Conservation (phyloP, 345 rosid genomes). For the Melaleuca alternifolia region DNA sequence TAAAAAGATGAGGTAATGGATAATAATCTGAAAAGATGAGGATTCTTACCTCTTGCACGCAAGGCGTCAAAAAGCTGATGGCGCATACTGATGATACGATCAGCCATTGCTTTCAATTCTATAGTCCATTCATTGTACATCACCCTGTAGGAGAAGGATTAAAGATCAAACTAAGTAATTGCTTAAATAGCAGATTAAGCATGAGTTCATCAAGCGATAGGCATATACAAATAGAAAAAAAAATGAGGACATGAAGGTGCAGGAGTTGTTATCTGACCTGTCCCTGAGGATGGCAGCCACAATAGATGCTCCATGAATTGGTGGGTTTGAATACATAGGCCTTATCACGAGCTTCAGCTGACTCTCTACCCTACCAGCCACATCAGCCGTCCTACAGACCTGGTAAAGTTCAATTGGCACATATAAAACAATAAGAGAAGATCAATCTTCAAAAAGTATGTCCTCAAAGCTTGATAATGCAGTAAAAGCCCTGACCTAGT, state of each 20-base stretch:
- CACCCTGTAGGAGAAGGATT: conserved; percentile 17
- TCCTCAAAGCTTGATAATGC: not conserved
- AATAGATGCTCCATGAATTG: conserved; percentile 84
- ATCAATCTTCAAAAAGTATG: not conserved
- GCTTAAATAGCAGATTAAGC: not conserved
- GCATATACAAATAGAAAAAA: not conserved
- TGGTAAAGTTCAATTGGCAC: not conserved
- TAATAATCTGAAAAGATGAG: not conserved
- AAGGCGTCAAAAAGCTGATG: conserved; percentile 64
- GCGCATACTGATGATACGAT: conserved; percentile 73
- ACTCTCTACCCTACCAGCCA: conserved; percentile 70
- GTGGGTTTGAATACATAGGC: conserved; percentile 92
- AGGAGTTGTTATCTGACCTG: conserved; percentile 17
- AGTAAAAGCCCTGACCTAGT: not conserved
- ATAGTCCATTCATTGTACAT: conserved; percentile 63
- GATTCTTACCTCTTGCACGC: conserved; percentile 27
- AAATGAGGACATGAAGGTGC: not conserved
- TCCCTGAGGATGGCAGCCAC: conserved; percentile 67
- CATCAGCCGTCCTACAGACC: conserved; percentile 84
- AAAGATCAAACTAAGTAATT: not conserved
- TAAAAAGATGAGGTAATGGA: not conserved
- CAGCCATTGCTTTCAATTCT: conserved; percentile 78
- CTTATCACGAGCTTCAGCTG: conserved; percentile 84
- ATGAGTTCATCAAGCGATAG: not conserved
- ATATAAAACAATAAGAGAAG: not conserved